Percentiles rank a stretch among this genome's conserved stretches.
Evolutionary conservation across 768 basidiomycete species (phyloP).

Genomic region (Boletus rex-veris): DNA sequence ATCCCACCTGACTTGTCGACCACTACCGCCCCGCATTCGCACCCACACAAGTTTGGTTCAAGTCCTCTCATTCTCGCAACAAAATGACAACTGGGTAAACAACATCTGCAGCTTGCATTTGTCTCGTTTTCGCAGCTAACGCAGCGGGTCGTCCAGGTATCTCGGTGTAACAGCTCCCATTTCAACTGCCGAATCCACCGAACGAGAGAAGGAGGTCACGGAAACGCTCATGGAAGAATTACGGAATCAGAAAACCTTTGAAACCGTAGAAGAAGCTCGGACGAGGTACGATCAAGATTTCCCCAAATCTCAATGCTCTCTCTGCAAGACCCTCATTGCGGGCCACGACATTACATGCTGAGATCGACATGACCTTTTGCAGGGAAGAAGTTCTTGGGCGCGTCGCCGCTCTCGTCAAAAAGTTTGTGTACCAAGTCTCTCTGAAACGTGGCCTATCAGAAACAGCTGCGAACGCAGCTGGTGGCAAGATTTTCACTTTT

Average conservation of each 20-base stretch:
- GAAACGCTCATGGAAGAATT: conserved; percentile 88
- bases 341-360: conserved; percentile 11
- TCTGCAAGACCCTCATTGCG: conserved; percentile 1
- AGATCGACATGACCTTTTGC: conserved; percentile 22
- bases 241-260: conserved; percentile 80
- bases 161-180: conserved; percentile 87
- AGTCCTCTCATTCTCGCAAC: conserved; percentile 3
- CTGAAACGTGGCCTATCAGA: conserved; percentile 82
- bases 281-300: conserved; percentile 58
- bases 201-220: conserved; percentile 81
- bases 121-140: conserved; percentile 12
- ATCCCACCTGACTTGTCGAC: conserved; percentile 17
- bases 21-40: conserved; percentile 9
- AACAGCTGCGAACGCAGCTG: conserved; percentile 80
- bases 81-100: conserved; percentile 42
- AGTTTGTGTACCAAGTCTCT: conserved; percentile 85
- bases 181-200: conserved; percentile 66
- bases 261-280: conserved; percentile 82
- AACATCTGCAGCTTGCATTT: conserved; percentile 5
- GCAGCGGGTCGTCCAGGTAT: conserved; percentile 42
- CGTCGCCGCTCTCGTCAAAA: conserved; percentile 84
- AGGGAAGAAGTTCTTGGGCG: conserved; percentile 94
- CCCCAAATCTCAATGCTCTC: neutral
- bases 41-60: conserved; percentile 3
- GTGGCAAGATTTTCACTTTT: conserved; percentile 98